Evolutionary conservation across 768 basidiomycete genomes (phyloP).

Genomic region (Trichaptum fuscoviolaceum): DNA sequence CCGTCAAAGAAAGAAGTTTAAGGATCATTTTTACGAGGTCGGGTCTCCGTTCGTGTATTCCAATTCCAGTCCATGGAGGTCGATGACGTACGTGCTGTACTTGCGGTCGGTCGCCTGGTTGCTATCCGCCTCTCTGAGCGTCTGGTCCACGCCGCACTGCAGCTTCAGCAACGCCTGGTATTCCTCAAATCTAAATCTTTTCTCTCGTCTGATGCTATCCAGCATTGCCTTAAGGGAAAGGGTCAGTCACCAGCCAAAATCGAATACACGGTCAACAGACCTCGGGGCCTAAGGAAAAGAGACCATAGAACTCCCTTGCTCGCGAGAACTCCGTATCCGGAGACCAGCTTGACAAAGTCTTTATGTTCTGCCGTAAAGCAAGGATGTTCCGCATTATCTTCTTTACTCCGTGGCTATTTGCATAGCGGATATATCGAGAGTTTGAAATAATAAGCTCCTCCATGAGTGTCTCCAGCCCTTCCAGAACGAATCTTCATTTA

Average conservation of each 20-base stretch:
- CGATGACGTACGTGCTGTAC: slow-evolving; percentile 86
- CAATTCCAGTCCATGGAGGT: slow-evolving; percentile 78
- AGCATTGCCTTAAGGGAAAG: slow-evolving; percentile 59
- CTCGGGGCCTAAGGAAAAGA: slow-evolving; percentile 71
- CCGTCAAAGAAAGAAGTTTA: neutral
- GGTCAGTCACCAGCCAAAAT: slow-evolving; percentile 8
- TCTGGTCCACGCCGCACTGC: slow-evolving; percentile 78
- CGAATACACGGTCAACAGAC: slow-evolving; percentile 35
- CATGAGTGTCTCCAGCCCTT: slow-evolving; percentile 79
- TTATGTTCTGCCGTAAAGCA: slow-evolving; percentile 87
- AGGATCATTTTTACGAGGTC: too few relatives aligned
- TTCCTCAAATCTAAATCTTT: slow-evolving; percentile 81
- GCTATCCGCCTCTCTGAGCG: slow-evolving; percentile 42
- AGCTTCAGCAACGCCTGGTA: slow-evolving; percentile 88
- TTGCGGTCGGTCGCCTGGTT: slow-evolving; percentile 58
- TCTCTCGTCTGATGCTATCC: slow-evolving; percentile 55
- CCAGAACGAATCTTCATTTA: slow-evolving; percentile 70
- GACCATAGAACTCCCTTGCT: slow-evolving; percentile 73
- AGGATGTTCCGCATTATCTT: slow-evolving; percentile 88
- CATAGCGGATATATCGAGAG: slow-evolving; percentile 61
- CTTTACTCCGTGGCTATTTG: slow-evolving; percentile 72
- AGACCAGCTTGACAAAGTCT: slow-evolving; percentile 59
- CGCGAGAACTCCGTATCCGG: slow-evolving; percentile 66
- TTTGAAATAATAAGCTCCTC: slow-evolving; percentile 76
- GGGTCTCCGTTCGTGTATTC: slow-evolving; percentile 18